Percentiles rank a stretch among this genome's conserved stretches.
Evolutionary conservation across 2,329 filamentous ascomycete genomes (phyloP).

Genomic region (Hymenoscyphus albidus): DNA sequence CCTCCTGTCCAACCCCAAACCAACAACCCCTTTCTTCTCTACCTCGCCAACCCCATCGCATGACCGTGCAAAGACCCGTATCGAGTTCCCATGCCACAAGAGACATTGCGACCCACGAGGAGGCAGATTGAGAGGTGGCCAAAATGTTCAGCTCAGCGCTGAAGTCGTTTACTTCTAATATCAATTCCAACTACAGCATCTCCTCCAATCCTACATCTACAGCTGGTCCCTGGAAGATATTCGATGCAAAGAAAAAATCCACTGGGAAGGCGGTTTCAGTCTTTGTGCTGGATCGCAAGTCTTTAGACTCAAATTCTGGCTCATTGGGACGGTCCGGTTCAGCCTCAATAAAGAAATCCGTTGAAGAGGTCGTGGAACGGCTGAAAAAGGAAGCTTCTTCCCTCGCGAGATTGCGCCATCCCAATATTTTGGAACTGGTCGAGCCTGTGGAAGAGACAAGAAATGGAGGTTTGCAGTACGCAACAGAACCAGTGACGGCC

Average conservation of each 20-base stretch:
- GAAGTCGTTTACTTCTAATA: constrained; percentile 92
- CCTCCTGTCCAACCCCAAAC: neutral
- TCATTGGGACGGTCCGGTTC: constrained; percentile 60
- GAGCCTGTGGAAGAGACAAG: constrained; percentile 95
- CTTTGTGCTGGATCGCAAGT: constrained; percentile 91
- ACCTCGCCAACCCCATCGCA: neutral
- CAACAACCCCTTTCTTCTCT: neutral
- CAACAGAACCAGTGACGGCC: constrained; percentile 84
- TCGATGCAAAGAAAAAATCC: constrained; percentile 94
- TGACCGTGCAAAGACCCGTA: neutral
- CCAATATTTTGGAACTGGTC: constrained; percentile 84
- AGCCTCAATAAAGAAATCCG: constrained; percentile 69
- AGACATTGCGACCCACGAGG: constrained; percentile 5
- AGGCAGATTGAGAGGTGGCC: constrained; percentile 20
- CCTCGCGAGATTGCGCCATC: constrained; percentile 82
- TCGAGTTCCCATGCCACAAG: constrained; percentile 8
- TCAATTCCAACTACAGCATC: constrained; percentile 85
- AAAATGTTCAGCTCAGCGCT: constrained; percentile 90
- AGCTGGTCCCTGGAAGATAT: constrained; percentile 94
- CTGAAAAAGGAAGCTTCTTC: constrained; percentile 89
- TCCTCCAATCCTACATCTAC: constrained; percentile 70
- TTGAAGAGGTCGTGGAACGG: constrained; percentile 87
- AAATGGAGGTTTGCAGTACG: constrained; percentile 89
- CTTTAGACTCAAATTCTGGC: constrained; percentile 65
- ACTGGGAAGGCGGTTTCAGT: constrained; percentile 86